Conservation (phyloP, 805 yeast species). For the Ogataea pilisensis region DNA sequence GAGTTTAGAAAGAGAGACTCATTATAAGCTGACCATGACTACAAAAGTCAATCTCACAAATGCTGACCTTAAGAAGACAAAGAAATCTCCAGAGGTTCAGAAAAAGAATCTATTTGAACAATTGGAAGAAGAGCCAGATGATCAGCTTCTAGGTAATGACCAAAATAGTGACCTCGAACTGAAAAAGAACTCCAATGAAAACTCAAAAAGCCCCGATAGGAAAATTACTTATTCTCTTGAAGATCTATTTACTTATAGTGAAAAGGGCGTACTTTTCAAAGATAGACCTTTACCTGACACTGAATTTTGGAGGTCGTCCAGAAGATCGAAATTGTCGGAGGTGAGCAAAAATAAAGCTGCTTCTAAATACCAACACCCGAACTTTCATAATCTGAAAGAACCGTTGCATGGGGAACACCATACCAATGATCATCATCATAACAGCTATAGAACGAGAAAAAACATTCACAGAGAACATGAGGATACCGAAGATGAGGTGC, state of each 20-base stretch:
- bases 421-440: background rate
- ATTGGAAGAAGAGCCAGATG: slow-evolving; percentile 8
- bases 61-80: slow-evolving; percentile 6
- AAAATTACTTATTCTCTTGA: slow-evolving; percentile 13
- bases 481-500: slow-evolving; percentile 18
- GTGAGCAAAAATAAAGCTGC: too few relatives aligned
- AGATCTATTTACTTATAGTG: slow-evolving; percentile 12
- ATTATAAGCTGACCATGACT: background rate
- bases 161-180: too few relatives aligned
- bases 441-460: slow-evolving; percentile 1
- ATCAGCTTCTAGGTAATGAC: background rate
- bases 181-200: background rate
- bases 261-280: slow-evolving; percentile 14
- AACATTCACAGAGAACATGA: slow-evolving; percentile 6
- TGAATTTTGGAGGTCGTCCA: slow-evolving; percentile 25
- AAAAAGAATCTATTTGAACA: slow-evolving; percentile 15
- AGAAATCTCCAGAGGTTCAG: slow-evolving; percentile 11
- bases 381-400: background rate
- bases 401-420: too few relatives aligned
- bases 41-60: background rate
- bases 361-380: slow-evolving; percentile 1
- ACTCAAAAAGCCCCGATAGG: background rate
- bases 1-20: too few relatives aligned
- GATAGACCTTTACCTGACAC: slow-evolving; percentile 17
- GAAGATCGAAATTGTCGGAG: too few relatives aligned